Conservation (phyloP, 2,329 filamentous ascomycete species). For the Aspergillus candidus region DNA sequence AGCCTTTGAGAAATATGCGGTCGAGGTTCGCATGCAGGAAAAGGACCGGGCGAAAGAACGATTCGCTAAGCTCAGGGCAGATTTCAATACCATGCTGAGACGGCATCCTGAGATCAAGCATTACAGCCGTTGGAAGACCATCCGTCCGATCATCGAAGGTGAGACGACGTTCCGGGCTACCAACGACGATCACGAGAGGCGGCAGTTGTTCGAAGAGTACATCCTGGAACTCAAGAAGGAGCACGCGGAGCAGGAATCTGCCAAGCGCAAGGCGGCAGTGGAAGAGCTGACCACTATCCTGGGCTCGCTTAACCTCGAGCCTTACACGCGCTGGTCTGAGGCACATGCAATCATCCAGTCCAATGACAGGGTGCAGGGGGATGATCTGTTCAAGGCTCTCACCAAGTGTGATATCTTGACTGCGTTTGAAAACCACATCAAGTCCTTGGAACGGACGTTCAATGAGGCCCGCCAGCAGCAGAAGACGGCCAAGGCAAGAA, state of each 20-base stretch:
- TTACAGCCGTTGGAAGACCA: conserved; percentile 95
- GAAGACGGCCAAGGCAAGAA: conserved; percentile 71
- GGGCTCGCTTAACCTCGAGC: conserved; percentile 74
- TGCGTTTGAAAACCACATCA: conserved; percentile 93
- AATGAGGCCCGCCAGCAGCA: conserved; percentile 86
- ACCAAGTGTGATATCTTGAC: conserved; percentile 85
- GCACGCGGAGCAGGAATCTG: conserved; percentile 68
- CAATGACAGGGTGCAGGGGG: conserved; percentile 68
- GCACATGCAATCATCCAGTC: conserved; percentile 76
- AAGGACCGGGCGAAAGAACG: conserved; percentile 92
- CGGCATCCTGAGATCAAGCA: conserved; percentile 96
- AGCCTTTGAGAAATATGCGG: conserved; percentile 91
- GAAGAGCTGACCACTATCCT: conserved; percentile 75
- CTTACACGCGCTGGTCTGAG: conserved; percentile 91
- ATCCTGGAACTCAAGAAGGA: conserved; percentile 74
- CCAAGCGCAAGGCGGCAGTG: conserved; percentile 71
- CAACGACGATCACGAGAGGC: conserved; percentile 77
- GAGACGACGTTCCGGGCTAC: conserved; percentile 94
- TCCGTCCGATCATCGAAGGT: conserved; percentile 84
- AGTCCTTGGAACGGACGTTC: conserved; percentile 79
- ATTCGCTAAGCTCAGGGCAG: conserved; percentile 80
- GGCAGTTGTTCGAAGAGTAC: conserved; percentile 91
- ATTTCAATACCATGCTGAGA: conserved; percentile 93
- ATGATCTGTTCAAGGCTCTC: conserved; percentile 79
- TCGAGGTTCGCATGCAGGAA: conserved; percentile 84